Conservation (phyloP, 768 basidiomycete genomes). For the Trametes punicea region DNA sequence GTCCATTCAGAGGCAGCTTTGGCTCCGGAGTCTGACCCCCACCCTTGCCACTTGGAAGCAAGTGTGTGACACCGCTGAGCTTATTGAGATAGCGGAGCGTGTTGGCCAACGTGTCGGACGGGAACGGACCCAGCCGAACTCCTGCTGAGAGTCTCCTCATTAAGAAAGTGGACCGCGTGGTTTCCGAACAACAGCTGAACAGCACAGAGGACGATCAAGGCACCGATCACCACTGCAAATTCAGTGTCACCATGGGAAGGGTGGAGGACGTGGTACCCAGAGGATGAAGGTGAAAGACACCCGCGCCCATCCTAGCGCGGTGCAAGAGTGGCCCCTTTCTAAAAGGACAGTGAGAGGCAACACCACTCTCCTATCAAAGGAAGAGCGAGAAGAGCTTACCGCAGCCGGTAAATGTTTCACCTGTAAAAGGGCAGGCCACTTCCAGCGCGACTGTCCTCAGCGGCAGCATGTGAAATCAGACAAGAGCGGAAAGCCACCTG, state of each 20-base stretch:
- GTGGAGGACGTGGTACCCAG: too few relatives aligned
- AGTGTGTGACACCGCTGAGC: neutral
- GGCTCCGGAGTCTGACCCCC: neutral
- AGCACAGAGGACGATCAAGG: too few relatives aligned
- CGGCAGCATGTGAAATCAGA: neutral
- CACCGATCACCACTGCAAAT: too few relatives aligned
- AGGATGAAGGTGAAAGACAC: too few relatives aligned
- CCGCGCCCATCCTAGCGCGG: too few relatives aligned
- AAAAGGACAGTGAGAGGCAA: too few relatives aligned
- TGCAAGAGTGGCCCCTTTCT: too few relatives aligned
- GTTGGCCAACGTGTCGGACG: neutral
- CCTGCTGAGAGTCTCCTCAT: too few relatives aligned
- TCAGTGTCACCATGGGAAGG: too few relatives aligned
- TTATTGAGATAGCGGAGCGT: conserved; percentile 4
- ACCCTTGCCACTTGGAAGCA: neutral
- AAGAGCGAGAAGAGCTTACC: neutral
- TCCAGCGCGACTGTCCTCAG: neutral
- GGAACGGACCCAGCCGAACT: neutral
- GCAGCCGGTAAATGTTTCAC: neutral
- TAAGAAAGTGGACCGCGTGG: too few relatives aligned
- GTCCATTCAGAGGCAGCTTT: conserved; percentile 7
- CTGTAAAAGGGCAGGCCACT: conserved; percentile 4
- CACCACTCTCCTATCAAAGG: neutral
- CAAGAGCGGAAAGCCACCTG: neutral
- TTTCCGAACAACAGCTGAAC: too few relatives aligned